Base-by-base conservation (phyloP, 331 rosid species). In the Dryas integrifolia region DNA sequence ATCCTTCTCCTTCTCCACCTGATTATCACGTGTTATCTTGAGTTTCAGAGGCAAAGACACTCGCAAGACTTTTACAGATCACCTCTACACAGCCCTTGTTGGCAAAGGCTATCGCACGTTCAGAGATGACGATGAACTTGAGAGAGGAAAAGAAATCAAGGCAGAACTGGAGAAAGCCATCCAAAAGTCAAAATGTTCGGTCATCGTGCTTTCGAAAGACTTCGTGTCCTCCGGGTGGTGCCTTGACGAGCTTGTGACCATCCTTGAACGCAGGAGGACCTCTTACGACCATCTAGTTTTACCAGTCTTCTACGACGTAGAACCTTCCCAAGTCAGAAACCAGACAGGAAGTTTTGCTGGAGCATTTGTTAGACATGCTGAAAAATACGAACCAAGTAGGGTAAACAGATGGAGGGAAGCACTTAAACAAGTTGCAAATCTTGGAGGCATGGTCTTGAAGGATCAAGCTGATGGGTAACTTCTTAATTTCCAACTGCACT, bases 271-370 rank as follows among this genome's bases (percentile, higher is more conserved):
- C 38, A 44, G 24, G 40, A 65, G 47, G 40, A 45, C 16, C 9
- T 38, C 66, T 5, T 5, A 18, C 21, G 16, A 39, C 45, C 66
- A 60, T 60, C 46, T 72, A 64, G 68, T 46, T 48, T 53, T 72
- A 4, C 69, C 76, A 11, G 26, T 72, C 12, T 72, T 72, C 68
- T 72, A 72, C 12, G 18, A 47, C 18, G 68, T 72, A 0, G 76
- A 59, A 47, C 69, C 76, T 2, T 8, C 76, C 58, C 58, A 72
- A 8, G 57, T 72, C 16, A 59, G 76, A 57, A 72, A 58, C 14
- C 76, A 72, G 43, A 45, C 5, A 0, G 48, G 58, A 0, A 72
- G 49, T 9, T n/a, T 72, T 10, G 50, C 39, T 21, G 8, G 21
- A 13, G 69, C 60, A 21, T 72, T 72, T 72, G 68, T 18, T 7